Base-by-base conservation (phyloP, 352 stramenopile genomes). In the Thraustochytrium striatum region DNA sequence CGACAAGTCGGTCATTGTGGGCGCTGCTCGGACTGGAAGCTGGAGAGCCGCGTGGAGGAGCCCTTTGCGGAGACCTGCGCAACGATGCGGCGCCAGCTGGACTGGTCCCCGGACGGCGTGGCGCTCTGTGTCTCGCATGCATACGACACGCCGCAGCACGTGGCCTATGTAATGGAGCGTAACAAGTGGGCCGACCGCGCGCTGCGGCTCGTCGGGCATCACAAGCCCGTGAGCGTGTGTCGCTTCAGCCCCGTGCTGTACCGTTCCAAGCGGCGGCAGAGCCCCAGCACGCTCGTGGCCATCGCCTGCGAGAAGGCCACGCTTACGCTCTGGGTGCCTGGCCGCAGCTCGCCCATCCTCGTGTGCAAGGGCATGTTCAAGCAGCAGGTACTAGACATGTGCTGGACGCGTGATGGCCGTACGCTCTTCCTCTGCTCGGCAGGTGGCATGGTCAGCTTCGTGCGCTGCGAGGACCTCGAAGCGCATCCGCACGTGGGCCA, bases 21-120 rank as follows among this genome's bases (percentile, higher is more conserved):
- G 87, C 80, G 87, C 2, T 88, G 85, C 52, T 86, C 88, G 75
- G 86, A 91, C 81, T 91, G 87, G 87, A 87, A 85, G 72, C 79
- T 89, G 38, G 87, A 90, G 82, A 72, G 81, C 33, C 57, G 82
- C 3, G 86, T 91, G 44, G 86, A 90, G 32, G 44, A 19, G 21
- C 75, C 75, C 33, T 82, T 82, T 55, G 38, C 16, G 3, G 62
- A 38, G 19, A 59, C 57, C 19, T 28, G 52, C 39, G 38, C 28
- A 13, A 61, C 72, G 38, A 59, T 72, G 28, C 61, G 57, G 39
- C 39, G 61, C 32, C 69, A 21, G 36, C 44, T 79, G 16, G 38
- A 30, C 7, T 79, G 69, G 69, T 79, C 69, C 25, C 50, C 55
- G 35, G 69, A 79, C 38, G 69, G 69, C 52, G 38, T 72, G 7